Evolutionary conservation across 805 yeast species (phyloP), one percentile per base, ranked within the genome.

Genomic region (Lachancea cidri): DNA sequence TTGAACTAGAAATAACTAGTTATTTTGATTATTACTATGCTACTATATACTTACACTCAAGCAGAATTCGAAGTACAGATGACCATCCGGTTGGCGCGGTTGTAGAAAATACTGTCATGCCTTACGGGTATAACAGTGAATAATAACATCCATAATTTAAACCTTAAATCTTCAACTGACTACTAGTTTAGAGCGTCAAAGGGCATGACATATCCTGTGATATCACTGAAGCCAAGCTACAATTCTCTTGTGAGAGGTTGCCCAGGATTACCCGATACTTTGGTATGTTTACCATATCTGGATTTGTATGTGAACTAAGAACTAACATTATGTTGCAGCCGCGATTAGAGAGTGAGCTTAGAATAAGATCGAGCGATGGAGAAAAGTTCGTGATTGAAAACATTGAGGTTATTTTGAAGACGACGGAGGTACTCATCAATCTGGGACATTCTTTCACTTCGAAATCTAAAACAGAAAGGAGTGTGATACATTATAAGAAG

Each of bases 191-290:
- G 27, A 22, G 27, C 27, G 11, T 22, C 27, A 22, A n/a, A 20
- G 11, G 25, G 19, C n/a, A 56, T 56, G 52, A 47, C 62, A 11
- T 48, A 50, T 34, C 68, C 68, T 4, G 55, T 61, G 2, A 54
- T 64, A 31, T 59, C 67, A 0, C 33, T 80, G 36, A 74, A 73
- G 39, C 75, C 82, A 3, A 70, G 78, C 29, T 74, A 73, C 35
- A 65, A 68, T 20, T 67, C 77, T n/a, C 62, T 76, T 0, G 76
- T 81, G 2, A 63, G 71, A 37, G 87, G 87, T 2, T 77, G 83
- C 58, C 86, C 86, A 0, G 87, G 87, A 0, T 77, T 81, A 1
- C 77, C 81, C 1, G 71, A 77, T 38, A 78, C 76, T 2, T 59
- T 70, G 36, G 73, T 33, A 54, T 68, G 20, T 66, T 35, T 14